A percentile compares a stretch with the other conserved stretches of the same genome.
phyloP scores from a whole-genome alignment of 345 rosid genomes.

The Eucalyptus cloeziana region DNA sequence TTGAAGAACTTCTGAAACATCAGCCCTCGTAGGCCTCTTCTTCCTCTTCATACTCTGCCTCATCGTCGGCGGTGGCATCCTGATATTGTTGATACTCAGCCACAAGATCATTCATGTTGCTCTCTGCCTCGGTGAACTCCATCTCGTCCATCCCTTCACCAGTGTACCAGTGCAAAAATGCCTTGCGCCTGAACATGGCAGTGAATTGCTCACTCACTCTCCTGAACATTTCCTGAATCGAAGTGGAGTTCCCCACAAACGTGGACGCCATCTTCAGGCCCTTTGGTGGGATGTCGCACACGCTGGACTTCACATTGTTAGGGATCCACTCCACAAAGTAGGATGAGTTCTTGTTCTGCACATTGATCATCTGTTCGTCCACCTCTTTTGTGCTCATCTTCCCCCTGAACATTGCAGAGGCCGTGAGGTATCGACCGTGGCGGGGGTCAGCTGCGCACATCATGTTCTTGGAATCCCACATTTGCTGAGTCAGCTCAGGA shows the following conservation, averaged over 20 bases:
- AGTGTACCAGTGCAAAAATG: constrained; percentile 94
- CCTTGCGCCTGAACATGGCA: constrained; percentile 94
- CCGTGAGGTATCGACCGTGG: constrained; percentile 94
- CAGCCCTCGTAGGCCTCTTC: constrained; percentile 27
- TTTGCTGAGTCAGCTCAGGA: constrained; percentile 51
- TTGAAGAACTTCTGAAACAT: neutral
- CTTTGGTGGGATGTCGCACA: constrained; percentile 44
- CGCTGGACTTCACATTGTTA: constrained; percentile 49
- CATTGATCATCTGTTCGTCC: constrained; percentile 89
- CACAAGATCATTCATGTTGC: constrained; percentile 95
- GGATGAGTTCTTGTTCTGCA: constrained; percentile 95
- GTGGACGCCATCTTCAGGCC: constrained; percentile 52
- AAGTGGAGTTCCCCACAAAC: constrained; percentile 72
- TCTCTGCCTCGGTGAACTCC: constrained; percentile 98
- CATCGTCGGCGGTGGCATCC: constrained; percentile 90
- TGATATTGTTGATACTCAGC: constrained; percentile 96
- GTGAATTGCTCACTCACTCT: constrained; percentile 99
- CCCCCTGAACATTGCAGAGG: constrained; percentile 95
- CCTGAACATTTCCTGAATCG: constrained; percentile 97
- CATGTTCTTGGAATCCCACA: constrained; percentile 99
- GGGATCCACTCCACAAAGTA: constrained; percentile 98
- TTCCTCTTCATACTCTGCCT: constrained; percentile 65
- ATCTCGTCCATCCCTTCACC: constrained; percentile 99
- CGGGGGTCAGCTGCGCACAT: constrained; percentile 99
- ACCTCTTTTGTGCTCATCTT: constrained; percentile 99